These are phyloP conservation scores for Neocatenulostroma microsporum DNA, from an alignment of 2,329 filamentous ascomycete species.

Conservation along the genomic window DNA sequence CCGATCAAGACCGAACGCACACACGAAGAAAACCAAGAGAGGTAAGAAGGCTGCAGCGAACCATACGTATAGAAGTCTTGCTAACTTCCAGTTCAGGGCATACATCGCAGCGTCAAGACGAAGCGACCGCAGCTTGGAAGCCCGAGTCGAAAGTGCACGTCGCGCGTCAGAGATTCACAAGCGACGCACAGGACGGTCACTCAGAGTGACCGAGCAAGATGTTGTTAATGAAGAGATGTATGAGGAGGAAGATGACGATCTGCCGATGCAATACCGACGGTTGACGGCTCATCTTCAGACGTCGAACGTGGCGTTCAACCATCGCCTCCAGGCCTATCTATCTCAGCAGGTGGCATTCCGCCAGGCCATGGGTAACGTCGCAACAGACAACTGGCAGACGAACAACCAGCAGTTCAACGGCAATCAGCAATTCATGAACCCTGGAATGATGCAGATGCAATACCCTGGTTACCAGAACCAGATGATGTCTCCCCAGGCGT, in stretches of 20 bases:
- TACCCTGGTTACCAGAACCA: conserved; percentile 12
- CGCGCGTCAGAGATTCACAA: conserved; percentile 86
- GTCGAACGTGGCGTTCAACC: conserved; percentile 53
- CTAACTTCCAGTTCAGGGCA: conserved; percentile 47
- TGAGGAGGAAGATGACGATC: conserved; percentile 81
- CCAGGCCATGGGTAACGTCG: conserved; percentile 40
- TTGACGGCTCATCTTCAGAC: conserved; percentile 57
- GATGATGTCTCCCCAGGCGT: conserved; percentile 17
- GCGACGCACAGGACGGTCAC: conserved; percentile 69
- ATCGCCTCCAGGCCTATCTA: conserved; percentile 52
- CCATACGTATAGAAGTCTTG: neutral
- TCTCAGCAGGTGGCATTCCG: conserved; percentile 51
- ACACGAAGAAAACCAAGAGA: conserved; percentile 74
- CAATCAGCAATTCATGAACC: conserved; percentile 34
- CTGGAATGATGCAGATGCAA: conserved; percentile 24
- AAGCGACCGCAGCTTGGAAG: conserved; percentile 78
- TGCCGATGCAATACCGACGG: conserved; percentile 58
- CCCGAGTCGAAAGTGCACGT: conserved; percentile 75
- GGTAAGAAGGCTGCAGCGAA: conserved; percentile 31
- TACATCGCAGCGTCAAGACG: conserved; percentile 87
- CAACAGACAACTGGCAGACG: conserved; percentile 23
- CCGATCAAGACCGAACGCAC: conserved; percentile 13
- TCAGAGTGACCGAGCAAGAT: conserved; percentile 77
- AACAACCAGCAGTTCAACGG: conserved; percentile 28
- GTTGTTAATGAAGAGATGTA: conserved; percentile 93